Conservation (phyloP, 2,329 filamentous ascomycete species). For the Lachnellula hyalina region DNA sequence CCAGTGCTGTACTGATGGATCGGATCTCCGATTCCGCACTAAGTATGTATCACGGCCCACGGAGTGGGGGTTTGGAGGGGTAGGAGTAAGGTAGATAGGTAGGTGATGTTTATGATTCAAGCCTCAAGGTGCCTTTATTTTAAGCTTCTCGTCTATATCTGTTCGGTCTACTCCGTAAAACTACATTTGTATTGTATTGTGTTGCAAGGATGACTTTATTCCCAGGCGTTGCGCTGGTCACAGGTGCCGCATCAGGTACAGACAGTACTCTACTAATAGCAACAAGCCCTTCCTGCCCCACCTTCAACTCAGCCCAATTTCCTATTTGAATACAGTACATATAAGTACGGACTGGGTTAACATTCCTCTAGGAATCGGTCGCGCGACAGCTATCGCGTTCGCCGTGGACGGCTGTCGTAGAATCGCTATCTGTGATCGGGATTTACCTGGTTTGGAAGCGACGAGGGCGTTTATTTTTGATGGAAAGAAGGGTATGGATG, state of each 20-base stretch:
- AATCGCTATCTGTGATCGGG: constrained; percentile 38
- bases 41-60: too few species aligned
- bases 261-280: too few species aligned
- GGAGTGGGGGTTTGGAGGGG: too few species aligned
- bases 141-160: too few species aligned
- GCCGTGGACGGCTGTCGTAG: constrained; percentile 39
- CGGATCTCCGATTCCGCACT: background rate
- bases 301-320: background rate
- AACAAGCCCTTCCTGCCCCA: too few species aligned
- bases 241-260: constrained; percentile 24
- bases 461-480: constrained; percentile 25
- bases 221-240: constrained; percentile 23
- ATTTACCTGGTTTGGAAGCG: constrained; percentile 33
- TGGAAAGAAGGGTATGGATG: too few species aligned
- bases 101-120: too few species aligned
- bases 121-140: too few species aligned
- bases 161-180: too few species aligned
- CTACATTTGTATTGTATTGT: too few species aligned
- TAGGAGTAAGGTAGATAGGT: too few species aligned
- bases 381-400: constrained; percentile 39
- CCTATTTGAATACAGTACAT: background rate
- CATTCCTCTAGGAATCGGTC: constrained; percentile 37
- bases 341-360: background rate
- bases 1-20: too few species aligned
- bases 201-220: constrained; percentile 15